These are phyloP conservation scores for Ophiostoma piceae DNA, from an alignment of 2,329 filamentous ascomycete species.

Conservation along the genomic window DNA sequence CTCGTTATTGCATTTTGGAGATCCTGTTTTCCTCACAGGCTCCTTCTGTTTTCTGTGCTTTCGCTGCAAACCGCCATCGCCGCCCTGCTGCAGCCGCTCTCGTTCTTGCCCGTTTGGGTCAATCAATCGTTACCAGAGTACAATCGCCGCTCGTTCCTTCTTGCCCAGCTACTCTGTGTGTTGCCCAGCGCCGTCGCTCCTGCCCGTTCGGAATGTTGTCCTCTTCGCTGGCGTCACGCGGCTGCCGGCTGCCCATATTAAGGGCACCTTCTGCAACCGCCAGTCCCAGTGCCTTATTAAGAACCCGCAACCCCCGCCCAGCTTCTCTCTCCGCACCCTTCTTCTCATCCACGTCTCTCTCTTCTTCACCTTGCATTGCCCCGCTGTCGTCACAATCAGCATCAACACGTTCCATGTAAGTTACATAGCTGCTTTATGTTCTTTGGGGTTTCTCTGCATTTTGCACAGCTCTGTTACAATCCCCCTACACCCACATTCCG, in stretches of 20 bases:
- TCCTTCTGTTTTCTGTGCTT: constrained; percentile 6
- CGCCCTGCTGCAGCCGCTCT: background rate
- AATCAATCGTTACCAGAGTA: constrained; percentile 8
- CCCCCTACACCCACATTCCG: background rate
- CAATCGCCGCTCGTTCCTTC: constrained; percentile 1
- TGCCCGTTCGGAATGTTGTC: constrained; percentile 24
- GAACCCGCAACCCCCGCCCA: constrained; percentile 21
- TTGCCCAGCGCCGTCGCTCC: constrained; percentile 14
- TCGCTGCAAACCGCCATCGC: constrained; percentile 4
- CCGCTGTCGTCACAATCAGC: constrained; percentile 26
- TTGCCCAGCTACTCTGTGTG: background rate
- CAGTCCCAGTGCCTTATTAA: constrained; percentile 20
- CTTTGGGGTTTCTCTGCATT: background rate
- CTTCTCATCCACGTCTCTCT: constrained; percentile 11
- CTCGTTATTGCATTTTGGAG: constrained; percentile 12
- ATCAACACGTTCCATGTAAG: constrained; percentile 21
- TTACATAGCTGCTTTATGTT: background rate
- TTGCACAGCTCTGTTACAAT: background rate
- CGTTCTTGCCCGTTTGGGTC: constrained; percentile 10
- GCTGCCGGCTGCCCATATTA: constrained; percentile 22
- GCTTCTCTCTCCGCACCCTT: constrained; percentile 17
- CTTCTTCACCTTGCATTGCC: constrained; percentile 18
- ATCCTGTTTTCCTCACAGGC: constrained; percentile 12
- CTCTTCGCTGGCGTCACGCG: constrained; percentile 18
- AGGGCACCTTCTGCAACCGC: constrained; percentile 12